Percentiles rank a stretch among this genome's conserved stretches.
Conservation (phyloP, 163 green algal species). For the Scenedesmus sp. region DNA sequence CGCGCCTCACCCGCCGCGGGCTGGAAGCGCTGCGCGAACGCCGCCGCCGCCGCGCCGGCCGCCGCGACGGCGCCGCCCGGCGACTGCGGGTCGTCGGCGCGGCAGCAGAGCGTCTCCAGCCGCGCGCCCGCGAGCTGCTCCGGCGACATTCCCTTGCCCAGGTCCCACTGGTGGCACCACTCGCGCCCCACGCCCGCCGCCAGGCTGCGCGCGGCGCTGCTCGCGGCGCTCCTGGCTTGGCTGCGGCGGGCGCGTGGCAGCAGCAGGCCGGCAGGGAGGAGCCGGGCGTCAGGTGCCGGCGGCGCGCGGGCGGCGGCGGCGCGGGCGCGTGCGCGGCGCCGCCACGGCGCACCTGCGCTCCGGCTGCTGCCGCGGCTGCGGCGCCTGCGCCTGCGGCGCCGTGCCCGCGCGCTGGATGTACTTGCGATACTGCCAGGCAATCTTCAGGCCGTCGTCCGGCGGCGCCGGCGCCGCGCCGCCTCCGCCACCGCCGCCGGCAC, state of each 20-base stretch:
- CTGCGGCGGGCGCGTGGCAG: neutral
- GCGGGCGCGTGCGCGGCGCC: too few relatives aligned
- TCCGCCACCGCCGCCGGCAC: neutral
- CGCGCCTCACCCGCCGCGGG: constrained; percentile 1
- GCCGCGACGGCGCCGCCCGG: constrained; percentile 3
- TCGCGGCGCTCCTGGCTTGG: constrained; percentile 7
- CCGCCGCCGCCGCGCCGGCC: constrained; percentile 3
- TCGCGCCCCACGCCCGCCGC: constrained; percentile 56
- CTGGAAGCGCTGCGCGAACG: constrained; percentile 14
- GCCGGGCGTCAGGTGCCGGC: neutral
- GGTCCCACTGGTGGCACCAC: constrained; percentile 83
- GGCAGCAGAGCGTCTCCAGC: constrained; percentile 6
- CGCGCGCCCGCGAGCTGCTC: constrained; percentile 44
- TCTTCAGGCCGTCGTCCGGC: constrained; percentile 69
- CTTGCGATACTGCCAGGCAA: constrained; percentile 90
- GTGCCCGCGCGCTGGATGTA: constrained; percentile 71
- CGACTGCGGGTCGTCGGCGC: constrained; percentile 4
- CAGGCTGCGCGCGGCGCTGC: constrained; percentile 7
- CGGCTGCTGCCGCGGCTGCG: neutral
- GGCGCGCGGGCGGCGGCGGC: neutral
- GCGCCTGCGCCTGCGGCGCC: neutral
- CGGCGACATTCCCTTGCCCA: constrained; percentile 52
- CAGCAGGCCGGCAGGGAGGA: neutral
- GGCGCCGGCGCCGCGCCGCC: constrained; percentile 13
- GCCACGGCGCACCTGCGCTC: neutral